phyloP scores from a whole-genome alignment of 1,284 basidiomycete genomes.

The Trichosporon sp. region DNA sequence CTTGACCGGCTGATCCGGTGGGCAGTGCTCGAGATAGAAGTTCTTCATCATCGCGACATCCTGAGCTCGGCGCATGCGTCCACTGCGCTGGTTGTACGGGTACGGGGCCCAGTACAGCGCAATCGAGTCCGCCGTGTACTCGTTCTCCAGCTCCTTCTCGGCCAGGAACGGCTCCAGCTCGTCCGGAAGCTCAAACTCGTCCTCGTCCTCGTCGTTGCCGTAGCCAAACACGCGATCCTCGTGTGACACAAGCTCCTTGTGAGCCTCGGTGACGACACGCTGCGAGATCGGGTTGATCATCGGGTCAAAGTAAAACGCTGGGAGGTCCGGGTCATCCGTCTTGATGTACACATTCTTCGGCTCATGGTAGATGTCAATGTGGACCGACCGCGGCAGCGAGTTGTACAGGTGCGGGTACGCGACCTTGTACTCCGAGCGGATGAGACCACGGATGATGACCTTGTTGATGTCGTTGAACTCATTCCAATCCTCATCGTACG shows the following conservation, averaged over 20 bases:
- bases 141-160: conserved; percentile 75
- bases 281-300: conserved; percentile 94
- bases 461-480: conserved; percentile 99
- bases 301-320: conserved; percentile 99
- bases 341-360: conserved; percentile 98
- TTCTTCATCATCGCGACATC: conserved; percentile 95
- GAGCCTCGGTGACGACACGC: conserved; percentile 75
- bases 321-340: conserved; percentile 96
- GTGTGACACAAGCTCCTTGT: conserved; percentile 73
- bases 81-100: conserved; percentile 88
- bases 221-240: conserved; percentile 88
- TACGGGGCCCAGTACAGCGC: conserved; percentile 98
- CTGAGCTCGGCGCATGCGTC: conserved; percentile 86
- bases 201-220: conserved; percentile 63
- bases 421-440: conserved; percentile 98
- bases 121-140: conserved; percentile 92
- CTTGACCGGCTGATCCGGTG: conserved; percentile 92
- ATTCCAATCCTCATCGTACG: conserved; percentile 99
- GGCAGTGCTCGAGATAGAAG: conserved; percentile 98
- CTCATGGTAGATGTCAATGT: conserved; percentile 83
- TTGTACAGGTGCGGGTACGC: conserved; percentile 99
- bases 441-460: conserved; percentile 97
- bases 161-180: conserved; percentile 76
- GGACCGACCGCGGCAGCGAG: conserved; percentile 91
- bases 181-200: conserved; percentile 83